Percentiles rank a stretch among this genome's conserved stretches.
Conservation (phyloP, 176 grass and related monocot species). For the Ananas comosus region DNA sequence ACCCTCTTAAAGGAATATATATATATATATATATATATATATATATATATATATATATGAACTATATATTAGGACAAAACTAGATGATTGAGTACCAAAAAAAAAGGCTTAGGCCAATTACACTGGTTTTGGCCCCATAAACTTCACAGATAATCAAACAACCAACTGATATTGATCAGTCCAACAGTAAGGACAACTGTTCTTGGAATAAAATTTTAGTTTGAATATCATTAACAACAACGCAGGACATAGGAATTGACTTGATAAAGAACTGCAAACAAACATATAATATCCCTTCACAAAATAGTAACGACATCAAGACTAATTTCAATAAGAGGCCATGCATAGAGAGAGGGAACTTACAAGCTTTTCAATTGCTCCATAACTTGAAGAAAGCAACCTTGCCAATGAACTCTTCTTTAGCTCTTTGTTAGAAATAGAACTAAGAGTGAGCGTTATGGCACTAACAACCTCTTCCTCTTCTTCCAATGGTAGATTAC, state of each 20-base stretch:
- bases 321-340: slow-evolving; percentile 3
- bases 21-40: too few relatives aligned
- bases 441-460: slow-evolving; percentile 65
- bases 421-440: slow-evolving; percentile 47
- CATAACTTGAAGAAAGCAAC: slow-evolving; percentile 76
- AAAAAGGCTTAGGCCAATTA: too few relatives aligned
- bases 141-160: too few relatives aligned
- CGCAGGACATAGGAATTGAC: not conserved
- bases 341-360: slow-evolving; percentile 19
- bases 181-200: too few relatives aligned
- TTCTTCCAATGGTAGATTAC: slow-evolving; percentile 58
- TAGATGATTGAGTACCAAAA: too few relatives aligned
- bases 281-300: not conserved
- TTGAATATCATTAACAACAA: not conserved
- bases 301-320: not conserved
- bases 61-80: too few relatives aligned
- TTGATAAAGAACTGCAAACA: not conserved
- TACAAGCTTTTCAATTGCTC: slow-evolving; percentile 77
- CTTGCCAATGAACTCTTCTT: slow-evolving; percentile 67
- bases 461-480: slow-evolving; percentile 79
- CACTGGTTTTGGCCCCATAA: too few relatives aligned
- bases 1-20: not conserved
- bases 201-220: too few relatives aligned
- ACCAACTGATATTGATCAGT: too few relatives aligned
- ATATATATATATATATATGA: too few relatives aligned